A percentile compares a stretch with the other conserved stretches of the same genome.
phyloP scores from a whole-genome alignment of 2,329 filamentous ascomycete genomes.

The Fusarium virguliforme region DNA sequence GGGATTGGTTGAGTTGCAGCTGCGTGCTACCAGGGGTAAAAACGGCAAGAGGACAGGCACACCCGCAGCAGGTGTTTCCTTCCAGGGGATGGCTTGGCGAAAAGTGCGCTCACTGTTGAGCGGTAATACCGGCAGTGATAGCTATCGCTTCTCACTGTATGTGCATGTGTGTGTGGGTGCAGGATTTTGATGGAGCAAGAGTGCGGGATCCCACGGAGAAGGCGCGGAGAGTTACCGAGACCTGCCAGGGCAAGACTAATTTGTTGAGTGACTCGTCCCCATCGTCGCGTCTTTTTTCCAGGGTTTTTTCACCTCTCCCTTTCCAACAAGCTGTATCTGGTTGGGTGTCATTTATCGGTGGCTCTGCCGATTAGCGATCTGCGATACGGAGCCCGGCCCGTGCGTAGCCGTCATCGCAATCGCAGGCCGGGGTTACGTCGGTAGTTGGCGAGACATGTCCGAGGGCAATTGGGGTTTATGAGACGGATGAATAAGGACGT shows the following conservation, averaged over 20 bases:
- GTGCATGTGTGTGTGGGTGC: constrained; percentile 9
- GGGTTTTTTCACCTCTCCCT: constrained; percentile 6
- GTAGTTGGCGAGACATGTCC: constrained; percentile 37
- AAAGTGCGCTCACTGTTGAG: background rate
- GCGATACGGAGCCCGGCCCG: constrained; percentile 35
- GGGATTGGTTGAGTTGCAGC: constrained; percentile 18
- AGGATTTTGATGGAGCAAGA: constrained; percentile 16
- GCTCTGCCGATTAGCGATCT: constrained; percentile 10
- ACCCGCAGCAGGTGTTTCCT: constrained; percentile 30
- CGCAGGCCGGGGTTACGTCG: constrained; percentile 29
- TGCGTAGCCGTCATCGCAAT: constrained; percentile 30
- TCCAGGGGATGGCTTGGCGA: constrained; percentile 1
- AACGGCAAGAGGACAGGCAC: constrained; percentile 19
- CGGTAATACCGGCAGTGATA: background rate
- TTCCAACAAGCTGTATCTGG: constrained; percentile 3
- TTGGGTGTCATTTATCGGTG: constrained; percentile 11
- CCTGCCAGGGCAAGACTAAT: constrained; percentile 19
- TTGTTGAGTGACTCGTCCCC: constrained; percentile 33
- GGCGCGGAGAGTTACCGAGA: constrained; percentile 40
- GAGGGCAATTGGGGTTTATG: background rate
- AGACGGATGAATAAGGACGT: background rate
- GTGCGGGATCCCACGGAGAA: constrained; percentile 5
- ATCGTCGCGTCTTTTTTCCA: background rate
- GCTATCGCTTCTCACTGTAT: background rate
- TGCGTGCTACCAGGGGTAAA: constrained; percentile 27